These are phyloP conservation scores for Cyberlindnera veronae DNA, from an alignment of 805 yeast genomes.

Conservation along the genomic window DNA sequence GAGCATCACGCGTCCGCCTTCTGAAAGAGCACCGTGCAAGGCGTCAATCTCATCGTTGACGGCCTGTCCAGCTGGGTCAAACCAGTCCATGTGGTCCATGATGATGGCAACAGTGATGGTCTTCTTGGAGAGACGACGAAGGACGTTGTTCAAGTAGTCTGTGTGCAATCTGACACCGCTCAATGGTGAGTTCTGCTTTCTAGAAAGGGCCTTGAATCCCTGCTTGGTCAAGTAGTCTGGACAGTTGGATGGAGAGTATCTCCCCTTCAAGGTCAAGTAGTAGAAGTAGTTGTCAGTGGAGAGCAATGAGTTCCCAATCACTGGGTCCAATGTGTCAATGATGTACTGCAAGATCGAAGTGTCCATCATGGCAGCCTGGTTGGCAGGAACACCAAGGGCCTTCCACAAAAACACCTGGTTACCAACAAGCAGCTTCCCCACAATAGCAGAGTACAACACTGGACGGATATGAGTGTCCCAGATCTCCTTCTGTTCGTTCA, in stretches of 20 bases:
- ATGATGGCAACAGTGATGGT: constrained; percentile 74
- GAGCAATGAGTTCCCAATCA: constrained; percentile 58
- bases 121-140: constrained; percentile 56
- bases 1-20: constrained; percentile 70
- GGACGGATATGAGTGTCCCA: constrained; percentile 68
- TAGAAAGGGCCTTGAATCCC: constrained; percentile 50
- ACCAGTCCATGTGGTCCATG: constrained; percentile 95
- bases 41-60: constrained; percentile 67
- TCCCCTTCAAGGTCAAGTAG: constrained; percentile 62
- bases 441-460: constrained; percentile 64
- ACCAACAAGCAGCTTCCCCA: constrained; percentile 66
- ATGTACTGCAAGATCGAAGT: constrained; percentile 67
- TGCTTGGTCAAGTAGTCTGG: constrained; percentile 68
- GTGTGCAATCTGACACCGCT: constrained; percentile 76
- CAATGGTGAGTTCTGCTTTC: constrained; percentile 44
- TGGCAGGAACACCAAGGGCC: constrained; percentile 85
- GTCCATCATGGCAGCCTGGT: constrained; percentile 81
- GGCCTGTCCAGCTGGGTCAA: constrained; percentile 59
- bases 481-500: constrained; percentile 59
- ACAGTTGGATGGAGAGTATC: constrained; percentile 59
- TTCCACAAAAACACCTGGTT: constrained; percentile 86
- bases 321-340: constrained; percentile 75
- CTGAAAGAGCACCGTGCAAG: constrained; percentile 55
- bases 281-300: constrained; percentile 77
- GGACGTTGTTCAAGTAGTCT: constrained; percentile 73